Evolutionary conservation across 768 basidiomycete genomes (phyloP), one percentile per base, ranked within the genome.

Genomic region (Russula earlei): DNA sequence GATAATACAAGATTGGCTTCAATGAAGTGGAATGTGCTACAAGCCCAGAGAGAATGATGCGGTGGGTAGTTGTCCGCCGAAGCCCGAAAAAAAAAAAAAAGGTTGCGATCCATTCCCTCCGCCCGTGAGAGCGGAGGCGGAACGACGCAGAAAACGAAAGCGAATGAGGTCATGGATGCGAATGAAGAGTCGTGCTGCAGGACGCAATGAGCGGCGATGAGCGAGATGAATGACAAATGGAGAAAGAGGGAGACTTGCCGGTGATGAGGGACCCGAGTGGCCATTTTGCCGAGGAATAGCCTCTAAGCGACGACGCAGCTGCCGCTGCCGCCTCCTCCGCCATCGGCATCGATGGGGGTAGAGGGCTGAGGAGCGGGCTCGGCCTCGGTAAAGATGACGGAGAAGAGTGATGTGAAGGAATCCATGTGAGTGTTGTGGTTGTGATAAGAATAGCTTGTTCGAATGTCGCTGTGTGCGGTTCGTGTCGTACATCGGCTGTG

Each of bases 241-340:
- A 5, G 12, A 33, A 41, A 1, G 17, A 17, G 12, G 22, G 15
- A 10, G 7, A 43, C 50, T 31, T 24, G 4, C 50, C 11, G 11
- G 22, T 33, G 19, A 33, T 33, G 50, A 34, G 1, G 15, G 19
- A 17, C 2, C 1, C 17, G 40, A 42, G 7, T 29, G 14, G 15
- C 15, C 20, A 11, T 4, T 3, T 42, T 4, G 6, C 2, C 14
- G 22, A 40, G 41, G 31, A 33, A 24, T 24, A 6, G 15, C 38
- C 19, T 43, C 20, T 40, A 58, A 7, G 57, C 53, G 4, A 58
- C 38, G 27, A 44, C 10, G 20, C 57, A 58, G 15, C n/a, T 6
- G 38, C 8, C 5, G 9, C 12, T 14, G 19, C 9, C 2, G 3
- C 46, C 27, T n/a, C 11, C 5, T 4, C 11, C 34, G 36, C 34